Percentiles rank a stretch among this genome's conserved stretches.
These are phyloP conservation scores for Xylaria curta DNA, from an alignment of 495 filamentous ascomycete genomes.

Conservation along the genomic window DNA sequence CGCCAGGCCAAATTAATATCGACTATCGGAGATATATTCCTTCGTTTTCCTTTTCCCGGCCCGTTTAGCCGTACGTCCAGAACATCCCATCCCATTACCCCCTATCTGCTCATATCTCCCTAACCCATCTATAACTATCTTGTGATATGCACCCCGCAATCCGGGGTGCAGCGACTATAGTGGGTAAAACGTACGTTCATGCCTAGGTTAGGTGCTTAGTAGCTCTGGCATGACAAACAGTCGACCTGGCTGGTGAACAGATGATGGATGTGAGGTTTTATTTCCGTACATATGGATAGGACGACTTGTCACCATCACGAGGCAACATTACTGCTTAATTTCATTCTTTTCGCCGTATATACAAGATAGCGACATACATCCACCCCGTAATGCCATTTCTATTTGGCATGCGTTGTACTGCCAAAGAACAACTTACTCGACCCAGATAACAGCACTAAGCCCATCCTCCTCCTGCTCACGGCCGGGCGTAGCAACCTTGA, in stretches of 20 bases:
- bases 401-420: background rate
- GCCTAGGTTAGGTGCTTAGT: background rate
- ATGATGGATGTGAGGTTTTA: background rate
- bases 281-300: background rate
- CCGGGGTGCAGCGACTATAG: background rate
- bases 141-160: background rate
- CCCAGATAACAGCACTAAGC: conserved; percentile 53
- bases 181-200: background rate
- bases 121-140: background rate
- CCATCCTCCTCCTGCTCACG: conserved; percentile 54
- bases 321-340: background rate
- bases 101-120: background rate
- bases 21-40: background rate
- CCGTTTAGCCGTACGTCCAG: conserved; percentile 7
- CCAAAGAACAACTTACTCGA: conserved; percentile 38
- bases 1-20: background rate
- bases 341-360: background rate
- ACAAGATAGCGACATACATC: background rate
- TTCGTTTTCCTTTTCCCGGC: background rate
- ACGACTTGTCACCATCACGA: background rate
- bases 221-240: background rate
- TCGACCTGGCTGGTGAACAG: background rate
- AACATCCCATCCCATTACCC: background rate
- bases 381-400: background rate
- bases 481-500: conserved; percentile 49